Conservation (phyloP, 2,329 filamentous ascomycete genomes). For the Cytospora leucostoma region DNA sequence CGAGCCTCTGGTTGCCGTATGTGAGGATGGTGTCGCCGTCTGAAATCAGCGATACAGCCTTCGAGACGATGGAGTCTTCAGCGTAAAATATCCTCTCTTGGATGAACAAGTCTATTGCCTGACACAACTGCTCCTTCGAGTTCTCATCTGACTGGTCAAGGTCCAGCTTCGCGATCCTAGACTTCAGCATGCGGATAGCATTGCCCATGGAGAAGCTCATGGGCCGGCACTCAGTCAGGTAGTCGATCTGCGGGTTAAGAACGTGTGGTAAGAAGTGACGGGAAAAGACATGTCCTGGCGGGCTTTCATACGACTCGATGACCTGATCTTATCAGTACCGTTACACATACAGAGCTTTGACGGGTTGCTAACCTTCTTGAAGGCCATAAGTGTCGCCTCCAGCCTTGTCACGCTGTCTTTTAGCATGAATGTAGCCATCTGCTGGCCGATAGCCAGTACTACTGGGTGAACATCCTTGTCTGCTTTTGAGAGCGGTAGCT, state of each 20-base stretch:
- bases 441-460: conserved; percentile 81
- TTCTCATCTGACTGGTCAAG: conserved; percentile 79
- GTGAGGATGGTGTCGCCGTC: conserved; percentile 83
- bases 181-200: conserved; percentile 90
- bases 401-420: conserved; percentile 88
- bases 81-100: conserved; percentile 86
- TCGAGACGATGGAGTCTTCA: conserved; percentile 79
- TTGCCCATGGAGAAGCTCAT: conserved; percentile 98
- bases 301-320: conserved; percentile 90
- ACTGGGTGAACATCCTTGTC: conserved; percentile 83
- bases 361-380: conserved; percentile 72
- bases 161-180: conserved; percentile 87
- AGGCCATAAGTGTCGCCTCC: conserved; percentile 83
- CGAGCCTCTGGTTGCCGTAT: conserved; percentile 82
- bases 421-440: conserved; percentile 86
- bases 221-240: conserved; percentile 88
- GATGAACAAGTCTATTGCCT: conserved; percentile 86
- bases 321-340: conserved; percentile 57
- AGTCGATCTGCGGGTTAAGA: conserved; percentile 93
- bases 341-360: not conserved
- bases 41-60: conserved; percentile 73
- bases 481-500: conserved; percentile 57
- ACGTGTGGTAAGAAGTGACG: conserved; percentile 90
- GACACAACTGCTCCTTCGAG: conserved; percentile 76
- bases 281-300: conserved; percentile 78